A percentile compares a stretch with the other conserved stretches of the same genome.
These are phyloP conservation scores for Trichaptum fuscoviolaceum DNA, from an alignment of 768 basidiomycete species.

Conservation along the genomic window DNA sequence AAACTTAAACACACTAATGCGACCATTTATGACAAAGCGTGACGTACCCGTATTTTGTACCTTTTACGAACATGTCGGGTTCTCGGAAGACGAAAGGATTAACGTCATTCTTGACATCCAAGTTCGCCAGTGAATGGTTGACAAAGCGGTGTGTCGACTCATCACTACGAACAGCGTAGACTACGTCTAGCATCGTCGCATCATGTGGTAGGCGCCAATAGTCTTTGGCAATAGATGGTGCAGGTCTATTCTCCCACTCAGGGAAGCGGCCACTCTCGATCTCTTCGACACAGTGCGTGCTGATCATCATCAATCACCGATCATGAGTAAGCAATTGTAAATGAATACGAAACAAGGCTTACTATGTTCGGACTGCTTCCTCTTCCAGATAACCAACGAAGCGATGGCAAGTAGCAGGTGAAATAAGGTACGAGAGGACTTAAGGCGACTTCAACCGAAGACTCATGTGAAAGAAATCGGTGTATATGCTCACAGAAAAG, in stretches of 20 bases:
- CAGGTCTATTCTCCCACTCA: slow-evolving; percentile 61
- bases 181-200: slow-evolving; percentile 80
- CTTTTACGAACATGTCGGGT: slow-evolving; percentile 82
- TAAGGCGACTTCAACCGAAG: not conserved
- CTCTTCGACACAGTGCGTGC: slow-evolving; percentile 79
- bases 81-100: slow-evolving; percentile 90
- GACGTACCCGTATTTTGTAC: slow-evolving; percentile 65
- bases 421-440: slow-evolving; percentile 78
- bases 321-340: not conserved
- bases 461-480: not conserved
- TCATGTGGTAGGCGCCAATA: slow-evolving; percentile 80
- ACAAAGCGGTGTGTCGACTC: slow-evolving; percentile 93
- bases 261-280: slow-evolving; percentile 78
- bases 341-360: slow-evolving; percentile 23
- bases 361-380: slow-evolving; percentile 93
- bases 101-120: slow-evolving; percentile 69
- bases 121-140: slow-evolving; percentile 91
- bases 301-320: slow-evolving; percentile 19
- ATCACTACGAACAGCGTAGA: slow-evolving; percentile 90
- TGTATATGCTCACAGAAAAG: slow-evolving; percentile 54
- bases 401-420: slow-evolving; percentile 74
- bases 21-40: not conserved
- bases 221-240: slow-evolving; percentile 88
- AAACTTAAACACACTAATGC: not conserved
- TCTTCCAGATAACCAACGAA: slow-evolving; percentile 93